These are phyloP conservation scores for Fusarium kyushuense DNA, from an alignment of 2,329 filamentous ascomycete genomes.

Conservation along the genomic window DNA sequence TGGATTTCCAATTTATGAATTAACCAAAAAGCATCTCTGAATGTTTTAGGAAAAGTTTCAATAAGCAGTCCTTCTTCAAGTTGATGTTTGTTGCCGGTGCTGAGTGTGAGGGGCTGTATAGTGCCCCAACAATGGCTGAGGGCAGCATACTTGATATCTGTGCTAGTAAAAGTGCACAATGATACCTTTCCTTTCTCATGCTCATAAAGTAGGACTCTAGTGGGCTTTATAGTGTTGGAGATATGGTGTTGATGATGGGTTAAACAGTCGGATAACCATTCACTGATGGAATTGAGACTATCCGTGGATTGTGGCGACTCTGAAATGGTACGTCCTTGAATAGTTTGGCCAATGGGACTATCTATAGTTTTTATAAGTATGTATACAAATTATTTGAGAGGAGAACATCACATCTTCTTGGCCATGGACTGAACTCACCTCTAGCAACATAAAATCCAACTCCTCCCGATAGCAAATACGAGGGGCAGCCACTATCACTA, in stretches of 20 bases:
- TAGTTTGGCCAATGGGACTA: rapidly evolving
- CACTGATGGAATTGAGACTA: background rate
- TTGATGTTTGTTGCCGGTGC: rapidly evolving
- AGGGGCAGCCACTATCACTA: no score
- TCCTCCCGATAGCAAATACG: background rate
- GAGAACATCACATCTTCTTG: rapidly evolving
- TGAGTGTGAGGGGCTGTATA: background rate
- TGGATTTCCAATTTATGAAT: rapidly evolving
- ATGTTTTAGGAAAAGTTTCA: background rate
- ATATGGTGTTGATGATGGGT: background rate
- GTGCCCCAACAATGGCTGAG: constrained; percentile 2
- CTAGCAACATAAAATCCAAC: background rate
- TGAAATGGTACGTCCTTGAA: rapidly evolving
- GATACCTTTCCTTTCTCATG: rapidly evolving
- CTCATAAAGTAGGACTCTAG: background rate
- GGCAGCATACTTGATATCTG: background rate
- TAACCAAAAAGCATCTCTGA: background rate
- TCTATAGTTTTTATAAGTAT: background rate
- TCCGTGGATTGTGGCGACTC: background rate
- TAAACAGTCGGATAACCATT: background rate
- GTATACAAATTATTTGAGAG: rapidly evolving
- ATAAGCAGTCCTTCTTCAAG: rapidly evolving
- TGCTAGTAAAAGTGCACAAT: rapidly evolving
- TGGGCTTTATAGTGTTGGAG: rapidly evolving
- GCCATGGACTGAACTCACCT: rapidly evolving